Evolutionary conservation across 129 eudicot species (phyloP).

Genomic region (Helichrysum umbraculigerum): DNA sequence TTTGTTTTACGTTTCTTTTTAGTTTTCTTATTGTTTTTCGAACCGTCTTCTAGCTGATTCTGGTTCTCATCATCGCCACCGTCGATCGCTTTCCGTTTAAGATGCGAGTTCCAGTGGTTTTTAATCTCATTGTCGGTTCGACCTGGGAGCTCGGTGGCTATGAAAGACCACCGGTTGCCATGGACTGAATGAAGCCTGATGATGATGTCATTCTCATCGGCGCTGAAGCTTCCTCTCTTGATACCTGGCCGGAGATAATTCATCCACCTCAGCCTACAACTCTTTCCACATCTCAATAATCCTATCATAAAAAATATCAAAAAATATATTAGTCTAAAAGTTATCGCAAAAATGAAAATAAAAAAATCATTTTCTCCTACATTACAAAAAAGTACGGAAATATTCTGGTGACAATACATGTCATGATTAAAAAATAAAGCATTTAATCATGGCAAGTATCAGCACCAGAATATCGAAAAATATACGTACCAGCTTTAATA

Average conservation of each 20-base stretch:
- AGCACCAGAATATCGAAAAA: background rate
- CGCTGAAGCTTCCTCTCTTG: conserved; percentile 44
- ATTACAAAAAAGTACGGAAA: no score
- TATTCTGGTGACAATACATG: no score
- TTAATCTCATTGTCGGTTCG: conserved; percentile 51
- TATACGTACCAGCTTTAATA: conserved; percentile 41
- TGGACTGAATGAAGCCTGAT: conserved; percentile 37
- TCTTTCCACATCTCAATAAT: conserved; percentile 41
- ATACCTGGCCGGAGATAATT: conserved; percentile 47
- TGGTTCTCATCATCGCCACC: background rate
- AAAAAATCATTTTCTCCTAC: background rate
- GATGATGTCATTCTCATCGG: conserved; percentile 34
- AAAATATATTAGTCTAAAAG: background rate
- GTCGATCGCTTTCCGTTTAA: conserved; percentile 24
- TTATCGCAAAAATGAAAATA: no score
- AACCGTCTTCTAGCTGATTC: conserved; percentile 1
- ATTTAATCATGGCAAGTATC: background rate
- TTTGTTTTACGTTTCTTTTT: conserved; percentile 25
- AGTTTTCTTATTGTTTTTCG: background rate
- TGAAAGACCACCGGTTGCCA: conserved; percentile 42
- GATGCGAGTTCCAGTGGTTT: conserved; percentile 49
- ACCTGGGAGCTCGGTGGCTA: conserved; percentile 44
- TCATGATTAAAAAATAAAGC: no score
- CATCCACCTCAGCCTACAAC: conserved; percentile 48
- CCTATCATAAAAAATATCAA: conserved; percentile 11